A percentile compares a stretch with the other conserved stretches of the same genome.
phyloP scores from a whole-genome alignment of 805 yeast species.

The Yarrowia deformans region DNA sequence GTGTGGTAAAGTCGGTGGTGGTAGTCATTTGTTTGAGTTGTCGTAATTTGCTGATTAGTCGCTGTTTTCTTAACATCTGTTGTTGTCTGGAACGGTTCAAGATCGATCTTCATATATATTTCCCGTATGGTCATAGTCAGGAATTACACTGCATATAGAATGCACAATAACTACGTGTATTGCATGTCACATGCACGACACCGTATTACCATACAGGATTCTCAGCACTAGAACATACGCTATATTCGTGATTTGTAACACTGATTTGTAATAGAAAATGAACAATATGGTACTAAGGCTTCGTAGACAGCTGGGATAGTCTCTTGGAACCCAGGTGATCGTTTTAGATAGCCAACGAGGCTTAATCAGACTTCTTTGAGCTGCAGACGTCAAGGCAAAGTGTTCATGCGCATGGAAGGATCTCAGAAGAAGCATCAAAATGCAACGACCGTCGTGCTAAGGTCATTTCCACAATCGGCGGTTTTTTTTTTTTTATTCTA shows the following conservation, averaged over 20 bases:
- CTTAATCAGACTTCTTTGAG: too few relatives aligned
- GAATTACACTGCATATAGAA: not conserved
- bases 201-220: conserved; percentile 1
- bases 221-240: not conserved
- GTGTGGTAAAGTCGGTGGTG: not conserved
- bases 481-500: too few relatives aligned
- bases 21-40: conserved; percentile 6
- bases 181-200: conserved; percentile 4
- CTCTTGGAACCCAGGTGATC: too few relatives aligned
- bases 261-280: not conserved
- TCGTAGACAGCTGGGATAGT: too few relatives aligned
- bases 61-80: not conserved
- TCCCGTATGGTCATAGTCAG: not conserved
- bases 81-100: not conserved
- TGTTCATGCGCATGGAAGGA: too few relatives aligned
- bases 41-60: conserved; percentile 8
- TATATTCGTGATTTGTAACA: not conserved
- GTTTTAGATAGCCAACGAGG: too few relatives aligned
- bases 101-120: conserved; percentile 10
- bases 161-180: not conserved
- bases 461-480: too few relatives aligned
- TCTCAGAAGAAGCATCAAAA: too few relatives aligned
- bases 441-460: too few relatives aligned
- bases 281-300: too few relatives aligned
- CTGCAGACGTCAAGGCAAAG: too few relatives aligned